Conservation (phyloP, 1,284 basidiomycete species). For the Acaromyces ingoldii region DNA sequence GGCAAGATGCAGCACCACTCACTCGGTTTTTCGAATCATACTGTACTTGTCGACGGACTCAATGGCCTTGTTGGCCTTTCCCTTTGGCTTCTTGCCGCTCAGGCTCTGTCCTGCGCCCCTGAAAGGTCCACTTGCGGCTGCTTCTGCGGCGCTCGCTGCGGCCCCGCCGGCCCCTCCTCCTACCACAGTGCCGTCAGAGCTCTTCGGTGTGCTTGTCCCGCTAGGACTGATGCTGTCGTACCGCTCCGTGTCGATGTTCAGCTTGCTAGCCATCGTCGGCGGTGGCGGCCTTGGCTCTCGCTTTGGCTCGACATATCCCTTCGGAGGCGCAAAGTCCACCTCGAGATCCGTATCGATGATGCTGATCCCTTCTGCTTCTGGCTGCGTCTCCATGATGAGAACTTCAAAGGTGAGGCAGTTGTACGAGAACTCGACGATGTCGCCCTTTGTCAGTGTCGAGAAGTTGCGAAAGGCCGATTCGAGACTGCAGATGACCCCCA, state of each 20-base stretch:
- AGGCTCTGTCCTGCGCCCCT: constrained; percentile 41
- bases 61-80: constrained; percentile 39
- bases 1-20: constrained; percentile 6
- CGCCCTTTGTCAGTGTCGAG: constrained; percentile 57
- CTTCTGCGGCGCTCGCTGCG: constrained; percentile 6
- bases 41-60: constrained; percentile 42
- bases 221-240: constrained; percentile 48
- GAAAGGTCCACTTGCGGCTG: constrained; percentile 36
- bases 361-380: constrained; percentile 70
- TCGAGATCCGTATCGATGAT: constrained; percentile 95
- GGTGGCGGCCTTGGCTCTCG: constrained; percentile 70
- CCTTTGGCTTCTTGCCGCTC: constrained; percentile 49
- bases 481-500: constrained; percentile 56
- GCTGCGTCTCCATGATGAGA: constrained; percentile 87
- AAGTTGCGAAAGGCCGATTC: constrained; percentile 94
- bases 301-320: constrained; percentile 78
- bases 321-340: constrained; percentile 62
- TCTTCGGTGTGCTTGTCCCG: constrained; percentile 47
- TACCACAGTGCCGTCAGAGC: constrained; percentile 6
- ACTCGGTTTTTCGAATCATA: constrained; percentile 43
- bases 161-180: constrained; percentile 19
- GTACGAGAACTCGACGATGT: constrained; percentile 55
- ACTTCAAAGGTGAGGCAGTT: constrained; percentile 84
- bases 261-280: constrained; percentile 91
- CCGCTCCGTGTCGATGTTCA: constrained; percentile 70